phyloP scores from a whole-genome alignment of 352 stramenopile species.

The Pythium rishiriense region DNA sequence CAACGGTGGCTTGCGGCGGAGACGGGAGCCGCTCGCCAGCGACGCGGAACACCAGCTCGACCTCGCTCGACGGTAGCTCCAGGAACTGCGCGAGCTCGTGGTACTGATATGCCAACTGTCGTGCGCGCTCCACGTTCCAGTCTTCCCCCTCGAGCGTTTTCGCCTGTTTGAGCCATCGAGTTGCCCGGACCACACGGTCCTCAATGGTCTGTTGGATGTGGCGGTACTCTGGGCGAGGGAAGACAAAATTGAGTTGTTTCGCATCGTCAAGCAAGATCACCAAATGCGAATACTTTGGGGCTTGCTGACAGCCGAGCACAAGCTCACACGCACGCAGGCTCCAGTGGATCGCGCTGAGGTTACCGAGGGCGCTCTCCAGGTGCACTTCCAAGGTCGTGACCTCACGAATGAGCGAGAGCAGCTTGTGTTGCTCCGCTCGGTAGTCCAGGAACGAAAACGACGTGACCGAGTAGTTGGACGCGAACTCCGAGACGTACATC shows the following conservation, averaged over 20 bases:
- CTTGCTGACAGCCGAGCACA: slow-evolving; percentile 45
- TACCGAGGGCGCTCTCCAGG: slow-evolving; percentile 49
- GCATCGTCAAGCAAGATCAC: slow-evolving; percentile 63
- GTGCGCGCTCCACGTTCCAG: slow-evolving; percentile 61
- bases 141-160: slow-evolving; percentile 69
- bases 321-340: slow-evolving; percentile 70
- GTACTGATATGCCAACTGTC: slow-evolving; percentile 42
- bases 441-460: slow-evolving; percentile 53
- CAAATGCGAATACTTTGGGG: slow-evolving; percentile 71
- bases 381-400: slow-evolving; percentile 60
- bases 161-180: slow-evolving; percentile 58
- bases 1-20: neutral
- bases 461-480: slow-evolving; percentile 47
- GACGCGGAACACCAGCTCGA: slow-evolving; percentile 59
- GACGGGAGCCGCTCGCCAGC: slow-evolving; percentile 20
- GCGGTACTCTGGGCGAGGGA: slow-evolving; percentile 64
- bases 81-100: slow-evolving; percentile 66
- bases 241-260: slow-evolving; percentile 47
- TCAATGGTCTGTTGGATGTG: slow-evolving; percentile 75
- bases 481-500: slow-evolving; percentile 44
- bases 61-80: slow-evolving; percentile 58
- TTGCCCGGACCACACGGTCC: slow-evolving; percentile 62
- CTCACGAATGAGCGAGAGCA: slow-evolving; percentile 53
- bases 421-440: slow-evolving; percentile 33
- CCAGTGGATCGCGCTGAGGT: slow-evolving; percentile 74